Conservation (phyloP, 2,329 filamentous ascomycete genomes). For the Aureobasidium mangrovei region DNA sequence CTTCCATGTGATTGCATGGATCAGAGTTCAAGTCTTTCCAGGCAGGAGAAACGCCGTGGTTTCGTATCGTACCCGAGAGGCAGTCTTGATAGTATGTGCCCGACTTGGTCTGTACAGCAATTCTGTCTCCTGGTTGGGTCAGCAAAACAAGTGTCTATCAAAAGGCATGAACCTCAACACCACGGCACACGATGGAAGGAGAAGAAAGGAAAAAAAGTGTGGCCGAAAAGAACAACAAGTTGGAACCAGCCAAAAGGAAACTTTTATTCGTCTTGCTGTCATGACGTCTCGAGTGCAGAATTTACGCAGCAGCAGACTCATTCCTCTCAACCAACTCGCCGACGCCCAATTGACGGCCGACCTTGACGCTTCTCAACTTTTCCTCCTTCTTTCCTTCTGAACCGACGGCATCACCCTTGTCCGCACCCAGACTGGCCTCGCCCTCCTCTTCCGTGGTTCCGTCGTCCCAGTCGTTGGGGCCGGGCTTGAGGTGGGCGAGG, state of each 20-base stretch:
- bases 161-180: no score
- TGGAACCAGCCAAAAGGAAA: background rate
- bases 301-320: conserved; percentile 3
- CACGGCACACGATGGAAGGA: no score
- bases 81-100: no score
- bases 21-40: no score
- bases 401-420: conserved; percentile 32
- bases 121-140: background rate
- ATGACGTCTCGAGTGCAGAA: background rate
- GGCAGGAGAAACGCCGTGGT: no score
- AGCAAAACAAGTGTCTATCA: background rate
- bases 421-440: conserved; percentile 31
- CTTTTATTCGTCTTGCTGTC: background rate
- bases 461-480: conserved; percentile 41
- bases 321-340: conserved; percentile 57
- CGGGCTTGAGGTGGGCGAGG: conserved; percentile 49
- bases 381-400: conserved; percentile 22
- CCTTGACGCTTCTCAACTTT: conserved; percentile 74
- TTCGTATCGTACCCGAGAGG: no score
- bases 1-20: no score
- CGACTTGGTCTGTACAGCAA: no score
- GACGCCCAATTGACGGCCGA: conserved; percentile 71
- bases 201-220: background rate
- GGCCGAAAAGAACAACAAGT: background rate
- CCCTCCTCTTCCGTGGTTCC: conserved; percentile 28